phyloP scores from a whole-genome alignment of 2,329 filamentous ascomycete species.

The Aspergillus tubingensis region DNA sequence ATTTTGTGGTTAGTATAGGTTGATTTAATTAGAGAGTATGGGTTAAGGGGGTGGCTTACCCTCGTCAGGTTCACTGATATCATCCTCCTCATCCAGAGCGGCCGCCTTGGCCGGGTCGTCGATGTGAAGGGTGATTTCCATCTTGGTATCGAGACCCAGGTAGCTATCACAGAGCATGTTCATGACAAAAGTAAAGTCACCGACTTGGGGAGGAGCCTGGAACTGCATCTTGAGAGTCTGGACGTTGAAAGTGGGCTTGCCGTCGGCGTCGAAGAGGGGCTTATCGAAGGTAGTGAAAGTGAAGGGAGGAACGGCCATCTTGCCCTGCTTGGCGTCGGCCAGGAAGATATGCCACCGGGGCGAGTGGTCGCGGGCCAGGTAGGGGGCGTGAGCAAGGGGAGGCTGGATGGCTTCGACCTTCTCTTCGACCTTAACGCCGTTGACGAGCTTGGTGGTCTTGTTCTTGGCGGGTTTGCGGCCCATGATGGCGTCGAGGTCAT shows the following conservation, averaged over 20 bases:
- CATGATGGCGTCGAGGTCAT: slow-evolving; percentile 81
- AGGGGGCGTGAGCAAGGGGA: slow-evolving; percentile 85
- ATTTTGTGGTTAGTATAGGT: slow-evolving; percentile 18
- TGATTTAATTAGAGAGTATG: too few relatives aligned
- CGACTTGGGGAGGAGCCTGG: slow-evolving; percentile 86
- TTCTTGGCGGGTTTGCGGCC: slow-evolving; percentile 68
- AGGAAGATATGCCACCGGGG: slow-evolving; percentile 95
- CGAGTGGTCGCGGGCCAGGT: slow-evolving; percentile 84
- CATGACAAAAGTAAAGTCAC: slow-evolving; percentile 93
- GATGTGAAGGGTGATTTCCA: slow-evolving; percentile 84
- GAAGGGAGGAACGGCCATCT: slow-evolving; percentile 94
- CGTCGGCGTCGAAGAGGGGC: slow-evolving; percentile 76
- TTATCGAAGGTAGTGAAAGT: slow-evolving; percentile 93
- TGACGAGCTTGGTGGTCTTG: slow-evolving; percentile 62
- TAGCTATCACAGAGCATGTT: slow-evolving; percentile 94
- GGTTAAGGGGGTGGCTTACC: slow-evolving; percentile 70
- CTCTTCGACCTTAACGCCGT: slow-evolving; percentile 55
- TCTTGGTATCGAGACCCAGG: slow-evolving; percentile 87
- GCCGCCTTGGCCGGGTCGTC: slow-evolving; percentile 86
- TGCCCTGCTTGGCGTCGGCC: slow-evolving; percentile 88
- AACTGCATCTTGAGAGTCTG: slow-evolving; percentile 98
- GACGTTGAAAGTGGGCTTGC: slow-evolving; percentile 88
- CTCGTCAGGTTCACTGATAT: slow-evolving; percentile 97
- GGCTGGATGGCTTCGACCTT: slow-evolving; percentile 69
- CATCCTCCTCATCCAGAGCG: slow-evolving; percentile 79